Base-by-base conservation (phyloP, 192 early-diverging fungal genomes). In the Umbelopsis ramanniana region DNA sequence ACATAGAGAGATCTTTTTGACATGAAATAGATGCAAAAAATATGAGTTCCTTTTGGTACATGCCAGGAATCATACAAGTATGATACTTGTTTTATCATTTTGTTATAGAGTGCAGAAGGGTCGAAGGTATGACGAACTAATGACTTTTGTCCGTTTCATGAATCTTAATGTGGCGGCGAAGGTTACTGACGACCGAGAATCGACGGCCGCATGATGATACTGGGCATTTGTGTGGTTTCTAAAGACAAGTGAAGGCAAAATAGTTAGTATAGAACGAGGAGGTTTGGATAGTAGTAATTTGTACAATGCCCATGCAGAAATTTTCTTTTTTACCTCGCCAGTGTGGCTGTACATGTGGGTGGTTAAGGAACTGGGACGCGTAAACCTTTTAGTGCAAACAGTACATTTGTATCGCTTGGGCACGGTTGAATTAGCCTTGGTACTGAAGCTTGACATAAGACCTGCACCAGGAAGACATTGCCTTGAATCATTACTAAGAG, bases 111-210 rank as follows among this genome's bases (percentile, higher is more conserved):
- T 43, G 40, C 40, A 5, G 6, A 0, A 43, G 40, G 40, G 48
- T 50, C n/a, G n/a, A n/a, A 15, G 7, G 48, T 17, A 21, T 1
- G 48, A 35, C 10, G 33, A 19, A 19, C 15, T 37, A 29, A 19
- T 37, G 29, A 19, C 0, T 14, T 26, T 23, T 63, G 33, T 37
- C 57, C 26, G 26, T 29, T 17, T 35, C 57, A 71, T 90, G 89
- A 66, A 87, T 86, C 45, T 84, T 80, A 74, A 80, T 83, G 69
- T 91, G 89, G 19, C 89, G 84, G 23, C 89, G 82, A 72, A 91
- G 76, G 70, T 91, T 91, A 76, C 88, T 89, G 70, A 88, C 83
- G 38, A 91, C 89, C 10, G 89, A 91, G 74, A 91, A 91, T 50
- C 80, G 74, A 73, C 88, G 85, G 21, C 87, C 88, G 70, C 89